phyloP scores from a whole-genome alignment of 2,329 filamentous ascomycete genomes.

The Delphinella strobiligena region DNA sequence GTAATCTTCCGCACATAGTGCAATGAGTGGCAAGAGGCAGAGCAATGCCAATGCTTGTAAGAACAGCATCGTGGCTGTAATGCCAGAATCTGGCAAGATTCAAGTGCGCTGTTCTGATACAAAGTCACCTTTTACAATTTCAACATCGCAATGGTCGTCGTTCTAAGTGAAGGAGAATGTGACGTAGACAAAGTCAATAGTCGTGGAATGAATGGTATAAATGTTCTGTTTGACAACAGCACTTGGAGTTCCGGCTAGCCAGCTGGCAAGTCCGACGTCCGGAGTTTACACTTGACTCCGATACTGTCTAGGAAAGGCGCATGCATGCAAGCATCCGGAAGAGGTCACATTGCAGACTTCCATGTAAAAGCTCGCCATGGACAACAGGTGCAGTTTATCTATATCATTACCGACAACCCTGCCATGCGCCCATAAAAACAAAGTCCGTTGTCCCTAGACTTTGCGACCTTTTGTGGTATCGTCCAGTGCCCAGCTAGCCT shows the following conservation, averaged over 20 bases:
- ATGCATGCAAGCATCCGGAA: too few species aligned
- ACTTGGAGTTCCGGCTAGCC: not conserved
- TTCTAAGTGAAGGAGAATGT: too few species aligned
- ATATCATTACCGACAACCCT: too few species aligned
- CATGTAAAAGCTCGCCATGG: too few species aligned
- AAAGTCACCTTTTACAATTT: too few species aligned
- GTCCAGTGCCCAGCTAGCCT: not conserved
- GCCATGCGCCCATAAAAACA: too few species aligned
- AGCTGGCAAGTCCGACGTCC: not conserved
- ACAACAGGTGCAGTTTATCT: too few species aligned
- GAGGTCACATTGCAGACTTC: too few species aligned
- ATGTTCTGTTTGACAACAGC: not conserved
- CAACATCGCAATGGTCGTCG: too few species aligned
- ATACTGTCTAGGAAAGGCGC: not conserved
- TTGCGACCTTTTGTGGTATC: not conserved
- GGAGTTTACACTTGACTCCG: not conserved
- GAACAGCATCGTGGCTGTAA: constrained; percentile 25
- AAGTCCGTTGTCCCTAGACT: too few species aligned
- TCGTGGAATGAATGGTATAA: not conserved
- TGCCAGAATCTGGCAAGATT: not conserved
- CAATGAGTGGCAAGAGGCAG: constrained; percentile 30
- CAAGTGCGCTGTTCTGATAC: too few species aligned
- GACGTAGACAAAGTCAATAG: too few species aligned
- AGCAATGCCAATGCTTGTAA: constrained; percentile 30
- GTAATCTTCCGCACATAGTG: constrained; percentile 51